Conservation (phyloP, 129 eudicot species). For the Escallonia herrerae region DNA sequence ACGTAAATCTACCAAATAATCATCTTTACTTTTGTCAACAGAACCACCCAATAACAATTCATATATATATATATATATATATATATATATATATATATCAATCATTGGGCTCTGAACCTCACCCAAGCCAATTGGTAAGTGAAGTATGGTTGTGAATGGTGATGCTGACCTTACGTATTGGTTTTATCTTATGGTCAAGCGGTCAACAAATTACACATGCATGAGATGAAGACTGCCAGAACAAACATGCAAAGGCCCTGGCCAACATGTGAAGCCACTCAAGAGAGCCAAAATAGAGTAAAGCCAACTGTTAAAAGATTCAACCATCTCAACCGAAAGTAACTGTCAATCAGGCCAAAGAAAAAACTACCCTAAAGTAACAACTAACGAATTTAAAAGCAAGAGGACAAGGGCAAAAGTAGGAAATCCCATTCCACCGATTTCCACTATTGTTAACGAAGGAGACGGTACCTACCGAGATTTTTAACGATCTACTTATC, state of each 20-base stretch:
- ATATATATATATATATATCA: background rate
- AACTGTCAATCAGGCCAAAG: constrained; percentile 24
- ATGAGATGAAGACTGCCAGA: background rate
- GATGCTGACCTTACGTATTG: constrained; percentile 6
- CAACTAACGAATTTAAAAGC: background rate
- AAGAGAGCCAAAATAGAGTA: background rate
- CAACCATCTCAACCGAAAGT: constrained; percentile 31
- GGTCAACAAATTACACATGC: constrained; percentile 3
- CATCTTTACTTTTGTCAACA: background rate
- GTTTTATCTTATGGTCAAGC: background rate
- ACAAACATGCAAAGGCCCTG: too few relatives aligned
- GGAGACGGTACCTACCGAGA: too few relatives aligned
- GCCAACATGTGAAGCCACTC: constrained; percentile 1
- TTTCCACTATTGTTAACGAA: too few relatives aligned
- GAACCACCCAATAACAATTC: background rate
- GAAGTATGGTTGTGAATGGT: constrained; percentile 5
- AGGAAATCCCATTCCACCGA: constrained; percentile 1
- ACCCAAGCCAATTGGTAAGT: constrained; percentile 10
- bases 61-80: too few relatives aligned
- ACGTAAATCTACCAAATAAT: too few relatives aligned
- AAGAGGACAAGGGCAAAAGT: background rate
- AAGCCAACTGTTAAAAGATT: constrained; percentile 1
- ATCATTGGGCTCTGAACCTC: constrained; percentile 4
- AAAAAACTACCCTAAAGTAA: constrained; percentile 6
- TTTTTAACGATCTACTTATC: too few relatives aligned